Percentiles rank a stretch among this genome's conserved stretches.
Evolutionary conservation across 352 stramenopile genomes (phyloP).

Genomic region (Blastocystis sp.): DNA sequence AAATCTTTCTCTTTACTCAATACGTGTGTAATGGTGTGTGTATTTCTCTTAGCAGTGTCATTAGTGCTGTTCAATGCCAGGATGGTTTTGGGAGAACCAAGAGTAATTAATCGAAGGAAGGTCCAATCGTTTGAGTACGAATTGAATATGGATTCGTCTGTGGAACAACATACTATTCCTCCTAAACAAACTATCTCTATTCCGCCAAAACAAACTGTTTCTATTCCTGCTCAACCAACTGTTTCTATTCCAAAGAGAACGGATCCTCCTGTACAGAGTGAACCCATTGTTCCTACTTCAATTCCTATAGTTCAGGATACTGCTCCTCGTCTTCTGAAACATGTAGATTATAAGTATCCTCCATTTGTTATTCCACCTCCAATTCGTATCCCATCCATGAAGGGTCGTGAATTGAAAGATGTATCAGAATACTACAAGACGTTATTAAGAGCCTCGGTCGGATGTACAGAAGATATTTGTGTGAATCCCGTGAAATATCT

Average conservation of each 20-base stretch:
- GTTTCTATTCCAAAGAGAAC: no score
- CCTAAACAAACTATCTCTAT: no score
- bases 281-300: no score
- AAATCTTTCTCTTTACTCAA: neutral
- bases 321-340: neutral
- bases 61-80: no score
- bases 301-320: no score
- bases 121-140: neutral
- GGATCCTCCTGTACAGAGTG: no score
- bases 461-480: constrained; percentile 3
- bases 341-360: neutral
- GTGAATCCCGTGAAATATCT: neutral
- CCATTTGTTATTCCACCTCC: constrained; percentile 18
- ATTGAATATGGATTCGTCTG: neutral
- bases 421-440: neutral
- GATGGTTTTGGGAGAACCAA: neutral
- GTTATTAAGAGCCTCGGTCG: neutral
- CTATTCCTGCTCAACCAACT: neutral
- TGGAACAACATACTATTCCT: neutral
- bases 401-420: neutral
- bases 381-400: neutral
- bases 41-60: no score
- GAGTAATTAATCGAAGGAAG: neutral
- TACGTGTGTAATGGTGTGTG: no score
- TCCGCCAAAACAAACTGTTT: no score